Evolutionary conservation across 1,284 basidiomycete species (phyloP).

Genomic region (Austroboletus niveus): DNA sequence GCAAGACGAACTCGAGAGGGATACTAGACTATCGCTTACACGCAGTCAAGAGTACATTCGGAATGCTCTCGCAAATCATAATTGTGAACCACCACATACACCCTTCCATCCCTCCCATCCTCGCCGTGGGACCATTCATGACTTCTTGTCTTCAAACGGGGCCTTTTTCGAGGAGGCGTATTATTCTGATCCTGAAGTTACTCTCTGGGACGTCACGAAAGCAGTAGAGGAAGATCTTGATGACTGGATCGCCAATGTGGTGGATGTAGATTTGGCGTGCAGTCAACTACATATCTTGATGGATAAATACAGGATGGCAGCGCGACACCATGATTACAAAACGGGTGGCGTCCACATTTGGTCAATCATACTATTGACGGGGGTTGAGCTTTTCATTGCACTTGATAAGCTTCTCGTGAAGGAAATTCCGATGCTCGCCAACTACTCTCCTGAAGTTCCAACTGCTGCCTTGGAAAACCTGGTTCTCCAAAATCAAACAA

Average conservation of each 20-base stretch:
- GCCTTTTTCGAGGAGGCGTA: background rate
- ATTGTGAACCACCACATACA: background rate
- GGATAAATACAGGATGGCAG: background rate
- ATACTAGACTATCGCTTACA: background rate
- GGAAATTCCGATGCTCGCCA: too few relatives aligned
- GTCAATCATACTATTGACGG: too few relatives aligned
- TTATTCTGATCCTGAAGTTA: conserved; percentile 10
- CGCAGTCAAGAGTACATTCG: background rate
- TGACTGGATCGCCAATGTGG: background rate
- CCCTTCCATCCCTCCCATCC: background rate
- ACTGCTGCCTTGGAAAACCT: too few relatives aligned
- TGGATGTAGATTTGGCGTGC: background rate
- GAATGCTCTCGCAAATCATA: background rate
- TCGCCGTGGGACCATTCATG: conserved; percentile 5
- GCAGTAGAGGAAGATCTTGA: background rate
- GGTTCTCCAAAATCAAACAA: too few relatives aligned
- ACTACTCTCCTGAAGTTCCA: too few relatives aligned
- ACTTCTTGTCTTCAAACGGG: conserved; percentile 4
- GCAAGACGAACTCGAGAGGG: background rate
- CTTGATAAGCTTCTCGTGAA: too few relatives aligned
- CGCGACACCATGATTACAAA: too few relatives aligned
- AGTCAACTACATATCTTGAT: background rate
- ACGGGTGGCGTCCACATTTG: too few relatives aligned
- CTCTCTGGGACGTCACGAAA: conserved; percentile 9
- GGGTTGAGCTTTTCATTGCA: too few relatives aligned